Evolutionary conservation across 352 stramenopile genomes (phyloP), one percentile per base, ranked within the genome.

Genomic region (Blastocystis sp.): DNA sequence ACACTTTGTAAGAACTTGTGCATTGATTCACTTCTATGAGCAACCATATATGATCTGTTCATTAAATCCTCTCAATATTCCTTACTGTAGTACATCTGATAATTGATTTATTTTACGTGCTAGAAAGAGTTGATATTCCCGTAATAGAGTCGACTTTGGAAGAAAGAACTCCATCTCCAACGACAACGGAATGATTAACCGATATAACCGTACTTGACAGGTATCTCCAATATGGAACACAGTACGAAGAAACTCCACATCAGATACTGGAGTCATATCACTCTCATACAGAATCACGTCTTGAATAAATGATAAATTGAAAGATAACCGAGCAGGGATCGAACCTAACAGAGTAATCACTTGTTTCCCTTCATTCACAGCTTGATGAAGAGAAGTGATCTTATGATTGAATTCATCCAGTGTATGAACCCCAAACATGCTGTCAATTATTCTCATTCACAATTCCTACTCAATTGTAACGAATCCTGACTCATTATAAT

Each of bases 381-480:
- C 32, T 35, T 66, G 21, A n/a, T 54, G 49, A 16, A 29, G 2
- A 0, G 24, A 9, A n/a, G n/a, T 21, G 19, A 66, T 29, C 5
- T 9, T 2, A 14, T 21, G 24, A 27, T 65, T 57, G 11, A 83
- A 43, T 32, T 83, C 49, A 16, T 83, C 21, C 27, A 66, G n/a
- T 6, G 71, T 83, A 9, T n/a, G 27, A 37, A 83, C 54, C 19
- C 71, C 71, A 66, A 83, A 83, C 29, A 83, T 19, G 3, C 71
- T 77, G 54, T 2, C 7, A 14, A 56, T 54, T 32, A 77, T 5
- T 24, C 3, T 27, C 1, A n/a, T 35, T 21, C 37, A 77, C 11
- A 4, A 77, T 56, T 37, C 11, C 27, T n/a, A 77, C 65, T 49
- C 24, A 43, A 83, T 9, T 24, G 65, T 49, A 35, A 54, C 65